Percentiles rank a stretch among this genome's conserved stretches.
Evolutionary conservation across 2,329 filamentous ascomycete genomes (phyloP).

Genomic region (Clarireedia paspali): DNA sequence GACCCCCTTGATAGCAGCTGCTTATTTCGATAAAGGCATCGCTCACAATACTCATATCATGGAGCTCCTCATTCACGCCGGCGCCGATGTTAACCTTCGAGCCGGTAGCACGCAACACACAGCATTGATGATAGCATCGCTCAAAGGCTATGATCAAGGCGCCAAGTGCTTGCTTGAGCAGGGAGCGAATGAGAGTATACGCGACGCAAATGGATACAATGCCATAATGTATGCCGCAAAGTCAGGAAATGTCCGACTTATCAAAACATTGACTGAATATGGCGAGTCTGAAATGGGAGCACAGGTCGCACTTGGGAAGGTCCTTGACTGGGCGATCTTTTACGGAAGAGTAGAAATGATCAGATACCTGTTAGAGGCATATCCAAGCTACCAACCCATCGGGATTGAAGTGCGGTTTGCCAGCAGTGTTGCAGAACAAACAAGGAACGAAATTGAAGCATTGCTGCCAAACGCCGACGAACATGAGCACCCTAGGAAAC

Average conservation of each 20-base stretch:
- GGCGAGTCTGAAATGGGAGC: neutral
- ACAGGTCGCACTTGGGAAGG: neutral
- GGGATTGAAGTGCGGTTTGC: neutral
- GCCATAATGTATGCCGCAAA: slow-evolving; percentile 7
- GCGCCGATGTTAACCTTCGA: slow-evolving; percentile 3
- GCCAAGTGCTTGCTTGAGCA: slow-evolving; percentile 5
- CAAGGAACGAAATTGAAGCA: neutral
- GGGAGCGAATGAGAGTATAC: neutral
- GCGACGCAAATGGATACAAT: slow-evolving; percentile 1
- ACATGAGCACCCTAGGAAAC: neutral
- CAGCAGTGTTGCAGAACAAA: neutral
- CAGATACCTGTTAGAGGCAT: neutral
- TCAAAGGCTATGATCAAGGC: slow-evolving; percentile 5
- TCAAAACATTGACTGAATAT: slow-evolving; percentile 3
- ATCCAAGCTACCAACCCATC: slow-evolving; percentile 1
- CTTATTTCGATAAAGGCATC: slow-evolving; percentile 6
- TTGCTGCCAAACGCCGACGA: neutral
- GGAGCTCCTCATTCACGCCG: slow-evolving; percentile 6
- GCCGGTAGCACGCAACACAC: slow-evolving; percentile 1
- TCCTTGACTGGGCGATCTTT: slow-evolving; percentile 6
- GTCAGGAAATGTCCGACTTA: neutral
- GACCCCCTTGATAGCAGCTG: slow-evolving; percentile 8
- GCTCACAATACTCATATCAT: slow-evolving; percentile 7
- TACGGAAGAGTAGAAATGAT: slow-evolving; percentile 5
- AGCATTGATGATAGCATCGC: slow-evolving; percentile 6